Percentiles rank a stretch among this genome's conserved stretches.
phyloP scores from a whole-genome alignment of 306 rosid species.

The Heteromeles arbutifolia region DNA sequence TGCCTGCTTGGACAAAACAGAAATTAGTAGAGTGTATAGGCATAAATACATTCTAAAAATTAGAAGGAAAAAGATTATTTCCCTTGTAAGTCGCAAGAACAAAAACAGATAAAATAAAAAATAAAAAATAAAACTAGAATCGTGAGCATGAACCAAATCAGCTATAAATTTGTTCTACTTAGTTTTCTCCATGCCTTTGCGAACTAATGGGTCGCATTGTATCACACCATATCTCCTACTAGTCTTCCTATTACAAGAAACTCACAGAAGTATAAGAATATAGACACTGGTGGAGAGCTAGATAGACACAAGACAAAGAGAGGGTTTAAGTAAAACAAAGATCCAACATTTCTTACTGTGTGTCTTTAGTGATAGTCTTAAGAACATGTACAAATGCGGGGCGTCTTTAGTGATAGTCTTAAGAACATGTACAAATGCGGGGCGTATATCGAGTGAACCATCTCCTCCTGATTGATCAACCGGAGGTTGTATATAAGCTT shows the following conservation, averaged over 20 bases:
- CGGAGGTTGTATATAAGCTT: slow-evolving; percentile 90
- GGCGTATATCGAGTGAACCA: slow-evolving; percentile 74
- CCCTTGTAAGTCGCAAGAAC: neutral
- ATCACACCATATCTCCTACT: slow-evolving; percentile 83
- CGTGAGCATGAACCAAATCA: neutral
- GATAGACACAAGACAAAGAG: slow-evolving; percentile 5
- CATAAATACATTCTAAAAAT: neutral
- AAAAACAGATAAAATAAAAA: neutral
- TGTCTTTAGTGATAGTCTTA: slow-evolving; percentile 40
- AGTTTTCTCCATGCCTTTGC: slow-evolving; percentile 69
- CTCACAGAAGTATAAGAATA: neutral
- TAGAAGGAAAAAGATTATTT: neutral
- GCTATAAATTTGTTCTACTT: slow-evolving; percentile 26
- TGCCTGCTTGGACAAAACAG: slow-evolving; percentile 54
- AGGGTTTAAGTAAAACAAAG: neutral
- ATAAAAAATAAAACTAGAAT: neutral
- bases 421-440: slow-evolving; percentile 71
- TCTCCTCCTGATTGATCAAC: slow-evolving; percentile 60
- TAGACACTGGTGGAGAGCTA: neutral
- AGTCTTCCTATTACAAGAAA: slow-evolving; percentile 44
- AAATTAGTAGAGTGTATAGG: neutral
- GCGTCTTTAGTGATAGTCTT: slow-evolving; percentile 44
- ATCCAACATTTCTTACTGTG: slow-evolving; percentile 49
- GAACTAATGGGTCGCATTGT: slow-evolving; percentile 76
- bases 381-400: slow-evolving; percentile 80